These are phyloP conservation scores for Ambrosiella xylebori DNA, from an alignment of 2,329 filamentous ascomycete species.

Conservation along the genomic window DNA sequence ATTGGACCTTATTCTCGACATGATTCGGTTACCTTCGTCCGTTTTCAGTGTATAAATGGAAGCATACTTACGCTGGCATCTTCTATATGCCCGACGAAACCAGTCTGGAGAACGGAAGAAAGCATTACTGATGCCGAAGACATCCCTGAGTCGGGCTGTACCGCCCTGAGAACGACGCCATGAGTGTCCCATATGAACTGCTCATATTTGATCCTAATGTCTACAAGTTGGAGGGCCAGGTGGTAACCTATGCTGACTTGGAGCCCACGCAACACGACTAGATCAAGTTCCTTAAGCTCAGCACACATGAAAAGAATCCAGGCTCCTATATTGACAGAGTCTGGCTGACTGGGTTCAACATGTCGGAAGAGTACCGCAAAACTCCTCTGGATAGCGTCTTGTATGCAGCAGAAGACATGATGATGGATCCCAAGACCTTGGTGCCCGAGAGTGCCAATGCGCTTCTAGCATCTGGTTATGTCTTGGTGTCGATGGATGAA, in stretches of 20 bases:
- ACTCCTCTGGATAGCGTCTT: slow-evolving; percentile 23
- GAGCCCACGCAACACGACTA: slow-evolving; percentile 26
- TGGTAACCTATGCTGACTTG: too few relatives aligned
- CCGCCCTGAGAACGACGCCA: slow-evolving; percentile 23
- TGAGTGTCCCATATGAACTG: too few relatives aligned
- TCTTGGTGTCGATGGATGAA: too few relatives aligned
- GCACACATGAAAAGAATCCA: slow-evolving; percentile 18
- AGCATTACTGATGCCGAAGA: background rate
- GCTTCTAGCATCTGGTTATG: too few relatives aligned
- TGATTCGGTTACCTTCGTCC: slow-evolving; percentile 16
- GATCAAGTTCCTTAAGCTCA: slow-evolving; percentile 22
- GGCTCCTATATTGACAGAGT: slow-evolving; percentile 23
- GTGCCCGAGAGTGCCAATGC: too few relatives aligned
- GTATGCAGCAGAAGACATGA: background rate
- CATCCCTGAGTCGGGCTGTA: slow-evolving; percentile 36
- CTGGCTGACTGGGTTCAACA: slow-evolving; percentile 27
- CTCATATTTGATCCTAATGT: too few relatives aligned
- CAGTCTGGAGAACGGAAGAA: background rate
- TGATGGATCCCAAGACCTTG: background rate
- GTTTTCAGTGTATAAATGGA: background rate
- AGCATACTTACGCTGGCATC: slow-evolving; percentile 20
- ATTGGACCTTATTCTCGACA: slow-evolving; percentile 18
- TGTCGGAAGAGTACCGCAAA: slow-evolving; percentile 4
- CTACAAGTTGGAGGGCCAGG: too few relatives aligned
- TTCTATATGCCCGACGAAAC: slow-evolving; percentile 30